Conservation (phyloP, 352 stramenopile genomes). For the Phytophthora quininea region DNA sequence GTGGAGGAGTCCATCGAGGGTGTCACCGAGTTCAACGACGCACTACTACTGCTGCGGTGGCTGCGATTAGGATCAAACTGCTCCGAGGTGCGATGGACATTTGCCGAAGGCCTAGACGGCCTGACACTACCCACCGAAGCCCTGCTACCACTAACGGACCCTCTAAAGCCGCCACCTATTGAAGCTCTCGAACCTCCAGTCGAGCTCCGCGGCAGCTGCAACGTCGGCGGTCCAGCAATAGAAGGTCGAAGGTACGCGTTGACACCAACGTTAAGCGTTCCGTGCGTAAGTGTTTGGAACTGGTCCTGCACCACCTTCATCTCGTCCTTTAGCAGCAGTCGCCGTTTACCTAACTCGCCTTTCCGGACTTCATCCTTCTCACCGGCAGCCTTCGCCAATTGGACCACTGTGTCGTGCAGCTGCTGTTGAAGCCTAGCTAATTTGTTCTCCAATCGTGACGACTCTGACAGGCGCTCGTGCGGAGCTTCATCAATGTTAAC, state of each 20-base stretch:
- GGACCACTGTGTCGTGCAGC: constrained; percentile 68
- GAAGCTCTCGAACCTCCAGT: constrained; percentile 41
- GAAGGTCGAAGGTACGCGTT: constrained; percentile 41
- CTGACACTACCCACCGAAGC: constrained; percentile 13
- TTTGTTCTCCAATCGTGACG: constrained; percentile 50
- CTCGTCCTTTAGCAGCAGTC: constrained; percentile 73
- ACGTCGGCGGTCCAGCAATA: constrained; percentile 27
- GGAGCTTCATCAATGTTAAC: constrained; percentile 59
- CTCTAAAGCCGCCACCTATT: constrained; percentile 29
- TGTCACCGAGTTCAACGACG: constrained; percentile 56
- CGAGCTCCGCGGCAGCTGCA: constrained; percentile 30
- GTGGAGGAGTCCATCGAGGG: constrained; percentile 58
- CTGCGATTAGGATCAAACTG: constrained; percentile 33
- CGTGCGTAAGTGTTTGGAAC: constrained; percentile 46
- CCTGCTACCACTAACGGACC: constrained; percentile 19
- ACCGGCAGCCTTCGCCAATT: constrained; percentile 61
- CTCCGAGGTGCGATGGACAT: constrained; percentile 34
- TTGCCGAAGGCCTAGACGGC: constrained; percentile 14
- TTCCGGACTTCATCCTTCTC: constrained; percentile 59
- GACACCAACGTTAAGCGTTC: constrained; percentile 32
- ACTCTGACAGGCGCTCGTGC: constrained; percentile 45
- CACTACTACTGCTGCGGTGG: constrained; percentile 58
- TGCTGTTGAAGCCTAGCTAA: constrained; percentile 49
- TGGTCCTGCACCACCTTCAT: constrained; percentile 73
- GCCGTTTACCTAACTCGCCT: constrained; percentile 54